Percentiles rank a stretch among this genome's conserved stretches.
phyloP scores from a whole-genome alignment of 2,329 filamentous ascomycete genomes.

The Pyrenochaeta sp. region DNA sequence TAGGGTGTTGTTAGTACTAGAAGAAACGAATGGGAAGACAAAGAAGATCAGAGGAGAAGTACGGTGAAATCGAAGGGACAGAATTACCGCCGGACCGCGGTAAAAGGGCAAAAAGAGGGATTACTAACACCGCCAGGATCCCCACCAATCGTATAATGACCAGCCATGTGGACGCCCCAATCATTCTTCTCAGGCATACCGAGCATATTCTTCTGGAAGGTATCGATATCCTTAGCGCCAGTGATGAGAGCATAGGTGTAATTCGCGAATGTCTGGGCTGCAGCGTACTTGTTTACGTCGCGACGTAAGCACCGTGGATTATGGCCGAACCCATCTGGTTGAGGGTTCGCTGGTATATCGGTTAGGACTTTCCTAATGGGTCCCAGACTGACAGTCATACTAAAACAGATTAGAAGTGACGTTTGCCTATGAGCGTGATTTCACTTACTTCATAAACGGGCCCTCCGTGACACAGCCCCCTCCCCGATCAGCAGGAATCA shows the following conservation, averaged over 20 bases:
- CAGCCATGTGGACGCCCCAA: slow-evolving; percentile 55
- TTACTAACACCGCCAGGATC: slow-evolving; percentile 46
- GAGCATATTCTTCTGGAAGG: slow-evolving; percentile 51
- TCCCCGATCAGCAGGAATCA: slow-evolving; percentile 20
- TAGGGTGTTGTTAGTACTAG: background rate
- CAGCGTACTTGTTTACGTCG: slow-evolving; percentile 41
- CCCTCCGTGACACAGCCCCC: slow-evolving; percentile 34
- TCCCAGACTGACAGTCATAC: slow-evolving; percentile 33
- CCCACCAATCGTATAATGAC: slow-evolving; percentile 57
- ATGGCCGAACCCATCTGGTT: slow-evolving; percentile 34
- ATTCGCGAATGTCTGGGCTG: slow-evolving; percentile 33
- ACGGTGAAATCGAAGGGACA: no score
- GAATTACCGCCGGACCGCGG: no score
- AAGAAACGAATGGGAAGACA: background rate
- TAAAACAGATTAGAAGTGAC: background rate
- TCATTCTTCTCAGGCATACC: slow-evolving; percentile 45
- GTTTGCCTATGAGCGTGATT: background rate
- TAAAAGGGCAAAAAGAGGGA: background rate
- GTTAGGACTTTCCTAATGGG: slow-evolving; percentile 12
- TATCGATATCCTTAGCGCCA: slow-evolving; percentile 34
- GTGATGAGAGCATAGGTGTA: slow-evolving; percentile 35
- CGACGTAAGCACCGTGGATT: slow-evolving; percentile 53
- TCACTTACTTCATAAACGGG: slow-evolving; percentile 37
- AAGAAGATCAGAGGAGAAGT: no score
- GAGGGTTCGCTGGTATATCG: slow-evolving; percentile 12